phyloP scores from a whole-genome alignment of 108 stramenopile species.

The Licmophora abbreviata region DNA sequence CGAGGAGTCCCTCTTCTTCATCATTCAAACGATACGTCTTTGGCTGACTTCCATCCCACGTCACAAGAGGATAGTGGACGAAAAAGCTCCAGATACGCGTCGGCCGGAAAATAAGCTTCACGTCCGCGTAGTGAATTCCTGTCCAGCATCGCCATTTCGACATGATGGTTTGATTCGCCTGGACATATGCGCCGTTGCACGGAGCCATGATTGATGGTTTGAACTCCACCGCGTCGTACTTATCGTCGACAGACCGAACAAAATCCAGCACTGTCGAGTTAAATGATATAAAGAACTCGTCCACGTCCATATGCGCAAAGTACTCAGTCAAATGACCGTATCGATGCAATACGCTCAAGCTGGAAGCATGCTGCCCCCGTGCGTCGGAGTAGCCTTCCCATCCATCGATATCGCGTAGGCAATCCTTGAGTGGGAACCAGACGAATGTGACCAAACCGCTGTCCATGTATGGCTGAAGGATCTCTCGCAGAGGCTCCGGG shows the following conservation, averaged over 20 bases:
- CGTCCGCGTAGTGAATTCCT: conserved; percentile 9
- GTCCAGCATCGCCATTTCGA: conserved; percentile 5
- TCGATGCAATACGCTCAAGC: not conserved
- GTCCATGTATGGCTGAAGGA: not conserved
- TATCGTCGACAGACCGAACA: too few relatives aligned
- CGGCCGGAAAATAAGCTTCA: conserved; percentile 6
- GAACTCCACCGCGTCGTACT: conserved; percentile 7
- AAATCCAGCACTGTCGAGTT: too few relatives aligned
- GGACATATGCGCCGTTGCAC: conserved; percentile 8
- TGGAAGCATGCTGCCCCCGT: not conserved
- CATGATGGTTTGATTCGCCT: not conserved
- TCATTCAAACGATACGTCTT: conserved; percentile 5
- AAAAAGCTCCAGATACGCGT: conserved; percentile 4
- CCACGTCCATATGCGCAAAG: not conserved
- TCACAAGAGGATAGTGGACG: conserved; percentile 7
- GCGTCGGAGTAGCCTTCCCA: too few relatives aligned
- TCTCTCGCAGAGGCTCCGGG: not conserved
- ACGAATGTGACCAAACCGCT: conserved; percentile 5
- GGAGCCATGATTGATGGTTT: conserved; percentile 7
- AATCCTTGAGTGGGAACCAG: conserved; percentile 8
- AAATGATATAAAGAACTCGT: conserved; percentile 8
- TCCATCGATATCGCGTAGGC: conserved; percentile 8
- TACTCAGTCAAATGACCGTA: not conserved
- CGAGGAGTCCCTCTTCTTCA: conserved; percentile 2
- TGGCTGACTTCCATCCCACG: not conserved